Conservation (phyloP, 2,329 filamentous ascomycete species). For the Fusarium redolens region DNA sequence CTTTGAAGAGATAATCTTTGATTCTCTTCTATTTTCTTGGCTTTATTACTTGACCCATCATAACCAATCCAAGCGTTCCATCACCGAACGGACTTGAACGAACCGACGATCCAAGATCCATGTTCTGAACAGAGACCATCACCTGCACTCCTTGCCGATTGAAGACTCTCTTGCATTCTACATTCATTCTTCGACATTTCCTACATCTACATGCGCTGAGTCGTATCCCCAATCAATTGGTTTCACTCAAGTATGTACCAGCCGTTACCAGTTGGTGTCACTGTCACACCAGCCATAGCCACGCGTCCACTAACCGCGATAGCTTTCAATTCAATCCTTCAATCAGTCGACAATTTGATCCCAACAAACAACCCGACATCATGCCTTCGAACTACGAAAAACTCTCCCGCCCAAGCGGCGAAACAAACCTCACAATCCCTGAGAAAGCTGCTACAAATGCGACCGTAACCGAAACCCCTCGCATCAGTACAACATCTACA, state of each 20-base stretch:
- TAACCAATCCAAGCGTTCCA: constrained; percentile 22
- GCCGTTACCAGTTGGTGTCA: constrained; percentile 13
- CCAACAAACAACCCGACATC: not conserved
- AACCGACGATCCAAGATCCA: constrained; percentile 33
- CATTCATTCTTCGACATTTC: constrained; percentile 1
- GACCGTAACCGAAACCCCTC: constrained; percentile 40
- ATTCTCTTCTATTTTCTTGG: constrained; percentile 23
- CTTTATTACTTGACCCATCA: constrained; percentile 13
- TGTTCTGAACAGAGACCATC: constrained; percentile 31
- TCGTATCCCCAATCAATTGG: not conserved
- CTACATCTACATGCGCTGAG: not conserved
- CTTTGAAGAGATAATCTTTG: constrained; percentile 13
- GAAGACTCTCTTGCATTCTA: not conserved
- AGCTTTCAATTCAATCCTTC: not conserved
- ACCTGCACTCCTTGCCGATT: constrained; percentile 9
- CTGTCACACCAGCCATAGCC: constrained; percentile 31
- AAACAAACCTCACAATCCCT: constrained; percentile 42
- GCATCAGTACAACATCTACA: constrained; percentile 56
- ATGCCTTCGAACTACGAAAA: constrained; percentile 47
- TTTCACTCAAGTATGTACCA: constrained; percentile 31
- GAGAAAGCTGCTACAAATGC: constrained; percentile 46
- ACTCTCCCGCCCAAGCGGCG: constrained; percentile 40
- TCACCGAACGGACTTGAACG: constrained; percentile 23
- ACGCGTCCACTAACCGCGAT: constrained; percentile 31
- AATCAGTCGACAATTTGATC: too few relatives aligned